Conservation (phyloP, 805 yeast species). For the Candida succiphila region DNA sequence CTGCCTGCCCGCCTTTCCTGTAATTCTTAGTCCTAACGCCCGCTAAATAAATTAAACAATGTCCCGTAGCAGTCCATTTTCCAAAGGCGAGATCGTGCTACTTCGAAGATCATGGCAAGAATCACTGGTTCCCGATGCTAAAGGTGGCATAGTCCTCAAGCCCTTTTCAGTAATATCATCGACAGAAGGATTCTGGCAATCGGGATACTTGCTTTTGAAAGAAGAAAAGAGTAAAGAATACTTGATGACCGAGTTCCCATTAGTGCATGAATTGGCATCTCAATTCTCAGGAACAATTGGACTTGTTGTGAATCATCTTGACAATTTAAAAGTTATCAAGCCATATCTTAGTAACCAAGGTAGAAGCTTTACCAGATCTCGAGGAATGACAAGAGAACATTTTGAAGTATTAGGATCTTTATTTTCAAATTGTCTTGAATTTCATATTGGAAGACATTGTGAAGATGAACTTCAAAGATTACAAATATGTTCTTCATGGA, state of each 20-base stretch:
- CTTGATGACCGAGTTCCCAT: conserved; percentile 49
- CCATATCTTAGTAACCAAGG: conserved; percentile 49
- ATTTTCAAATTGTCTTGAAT: conserved; percentile 31
- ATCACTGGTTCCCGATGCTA: not conserved
- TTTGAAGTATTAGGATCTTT: conserved; percentile 61
- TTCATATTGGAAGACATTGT: not conserved
- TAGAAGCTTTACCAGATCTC: conserved; percentile 55
- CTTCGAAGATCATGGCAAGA: conserved; percentile 8
- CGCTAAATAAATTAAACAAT: too few species aligned
- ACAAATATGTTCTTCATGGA: conserved; percentile 14
- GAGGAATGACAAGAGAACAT: conserved; percentile 51
- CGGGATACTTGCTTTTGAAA: conserved; percentile 49
- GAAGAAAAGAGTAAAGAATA: conserved; percentile 22
- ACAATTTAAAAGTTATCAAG: conserved; percentile 39
- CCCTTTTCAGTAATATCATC: conserved; percentile 25
- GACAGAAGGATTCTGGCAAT: conserved; percentile 54
- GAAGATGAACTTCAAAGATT: conserved; percentile 4
- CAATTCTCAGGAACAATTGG: conserved; percentile 63
- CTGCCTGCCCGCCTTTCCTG: too few species aligned
- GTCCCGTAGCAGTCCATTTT: too few species aligned
- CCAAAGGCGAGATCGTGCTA: conserved; percentile 6
- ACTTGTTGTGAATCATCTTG: conserved; percentile 48
- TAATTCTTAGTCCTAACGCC: too few species aligned
- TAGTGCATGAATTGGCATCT: conserved; percentile 59
- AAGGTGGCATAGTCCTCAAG: not conserved